Evolutionary conservation across 202 grass and related monocot species (phyloP).

Genomic region (Carex sylvatica): DNA sequence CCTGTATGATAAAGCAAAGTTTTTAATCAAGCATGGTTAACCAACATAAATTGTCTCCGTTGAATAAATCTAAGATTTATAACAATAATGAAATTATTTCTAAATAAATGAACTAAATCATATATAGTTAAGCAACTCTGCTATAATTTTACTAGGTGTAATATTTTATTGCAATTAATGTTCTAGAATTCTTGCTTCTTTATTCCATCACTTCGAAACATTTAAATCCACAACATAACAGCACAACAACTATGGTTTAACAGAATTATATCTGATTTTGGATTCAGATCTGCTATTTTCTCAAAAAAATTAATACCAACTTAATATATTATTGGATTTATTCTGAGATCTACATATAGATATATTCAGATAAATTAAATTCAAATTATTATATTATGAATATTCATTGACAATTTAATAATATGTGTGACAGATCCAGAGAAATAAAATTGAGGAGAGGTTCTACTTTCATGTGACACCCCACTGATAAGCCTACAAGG

Average conservation of each 20-base stretch:
- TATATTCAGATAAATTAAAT: neutral
- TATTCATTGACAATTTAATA: neutral
- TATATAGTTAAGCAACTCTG: no score
- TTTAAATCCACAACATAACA: neutral
- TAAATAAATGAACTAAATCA: neutral
- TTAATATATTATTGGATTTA: neutral
- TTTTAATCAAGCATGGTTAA: neutral
- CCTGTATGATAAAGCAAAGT: neutral
- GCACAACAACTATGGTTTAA: neutral
- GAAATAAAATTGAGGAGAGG: neutral
- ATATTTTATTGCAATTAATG: no score
- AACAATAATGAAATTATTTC: neutral
- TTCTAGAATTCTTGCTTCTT: neutral
- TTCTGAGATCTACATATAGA: neutral
- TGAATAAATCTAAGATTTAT: neutral
- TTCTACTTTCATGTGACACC: slow-evolving; percentile 16
- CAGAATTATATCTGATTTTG: neutral
- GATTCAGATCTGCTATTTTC: neutral
- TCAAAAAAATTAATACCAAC: neutral
- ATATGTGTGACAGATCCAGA: neutral
- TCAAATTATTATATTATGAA: neutral
- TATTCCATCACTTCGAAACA: neutral
- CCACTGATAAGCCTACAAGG: slow-evolving; percentile 18
- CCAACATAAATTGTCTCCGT: no score
- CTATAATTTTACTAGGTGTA: no score